These are phyloP conservation scores for Phycomyces blakesleeanus DNA, from an alignment of 192 early-diverging fungal species.

Conservation along the genomic window DNA sequence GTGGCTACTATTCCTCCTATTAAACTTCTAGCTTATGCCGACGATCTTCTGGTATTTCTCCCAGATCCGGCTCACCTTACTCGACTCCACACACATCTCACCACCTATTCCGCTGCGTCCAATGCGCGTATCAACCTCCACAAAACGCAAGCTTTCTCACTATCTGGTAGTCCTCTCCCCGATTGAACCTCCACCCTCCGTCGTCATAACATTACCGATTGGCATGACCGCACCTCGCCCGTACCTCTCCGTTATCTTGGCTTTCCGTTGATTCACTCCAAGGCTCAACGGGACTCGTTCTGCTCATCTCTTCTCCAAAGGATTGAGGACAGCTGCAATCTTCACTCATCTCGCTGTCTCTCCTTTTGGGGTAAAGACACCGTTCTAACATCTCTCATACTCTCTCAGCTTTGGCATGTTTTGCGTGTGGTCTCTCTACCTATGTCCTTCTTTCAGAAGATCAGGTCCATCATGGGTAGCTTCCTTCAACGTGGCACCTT, in stretches of 20 bases:
- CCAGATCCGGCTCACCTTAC: neutral
- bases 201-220: neutral
- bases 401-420: slow-evolving; percentile 15
- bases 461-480: neutral
- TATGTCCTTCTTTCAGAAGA: neutral
- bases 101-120: neutral
- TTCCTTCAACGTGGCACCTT: neutral
- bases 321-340: neutral
- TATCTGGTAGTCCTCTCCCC: neutral
- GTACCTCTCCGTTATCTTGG: neutral
- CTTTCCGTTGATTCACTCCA: neutral
- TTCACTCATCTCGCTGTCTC: neutral
- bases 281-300: neutral
- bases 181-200: neutral
- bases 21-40: slow-evolving; percentile 11
- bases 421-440: neutral
- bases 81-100: neutral
- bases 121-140: slow-evolving; percentile 21
- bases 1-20: neutral
- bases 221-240: neutral
- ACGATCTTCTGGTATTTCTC: slow-evolving; percentile 16
- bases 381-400: neutral
- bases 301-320: neutral
- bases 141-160: slow-evolving; percentile 15
- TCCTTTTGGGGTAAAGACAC: neutral